Conservation (phyloP, 179 eudicot genomes). For the Silene noctiflora region DNA sequence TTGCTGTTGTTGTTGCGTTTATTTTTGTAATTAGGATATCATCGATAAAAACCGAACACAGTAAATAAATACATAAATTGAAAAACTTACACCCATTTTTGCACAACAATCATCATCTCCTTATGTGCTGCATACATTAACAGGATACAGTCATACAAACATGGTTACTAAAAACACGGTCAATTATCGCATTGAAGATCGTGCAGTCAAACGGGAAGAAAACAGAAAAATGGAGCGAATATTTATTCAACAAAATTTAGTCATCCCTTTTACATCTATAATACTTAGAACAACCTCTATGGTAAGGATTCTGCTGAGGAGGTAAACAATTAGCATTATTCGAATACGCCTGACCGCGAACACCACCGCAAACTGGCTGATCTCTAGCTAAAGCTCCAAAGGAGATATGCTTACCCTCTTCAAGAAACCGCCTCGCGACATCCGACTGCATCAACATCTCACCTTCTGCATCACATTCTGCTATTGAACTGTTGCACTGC, state of each 20-base stretch:
- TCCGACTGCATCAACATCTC: constrained; percentile 34
- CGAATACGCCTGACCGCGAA: constrained; percentile 34
- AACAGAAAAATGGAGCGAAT: too few relatives aligned
- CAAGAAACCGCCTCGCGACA: constrained; percentile 11
- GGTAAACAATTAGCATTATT: constrained; percentile 26
- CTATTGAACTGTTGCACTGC: constrained; percentile 33
- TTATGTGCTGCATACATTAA: too few relatives aligned
- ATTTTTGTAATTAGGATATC: too few relatives aligned
- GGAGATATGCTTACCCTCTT: constrained; percentile 28
- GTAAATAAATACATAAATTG: background rate
- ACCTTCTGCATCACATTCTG: constrained; percentile 22
- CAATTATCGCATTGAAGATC: too few relatives aligned
- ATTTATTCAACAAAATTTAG: background rate
- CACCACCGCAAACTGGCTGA: constrained; percentile 36
- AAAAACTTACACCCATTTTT: background rate
- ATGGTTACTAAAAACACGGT: too few relatives aligned
- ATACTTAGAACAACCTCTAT: constrained; percentile 35
- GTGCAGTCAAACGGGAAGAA: too few relatives aligned
- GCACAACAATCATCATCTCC: too few relatives aligned
- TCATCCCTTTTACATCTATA: constrained; percentile 32
- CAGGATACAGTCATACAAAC: too few relatives aligned
- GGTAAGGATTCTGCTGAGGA: constrained; percentile 32
- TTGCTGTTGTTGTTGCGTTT: too few relatives aligned
- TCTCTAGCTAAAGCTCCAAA: constrained; percentile 33
- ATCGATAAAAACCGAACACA: too few relatives aligned